Conservation (phyloP, 148 eudicot species). For the Rhododendron griersonianum region DNA sequence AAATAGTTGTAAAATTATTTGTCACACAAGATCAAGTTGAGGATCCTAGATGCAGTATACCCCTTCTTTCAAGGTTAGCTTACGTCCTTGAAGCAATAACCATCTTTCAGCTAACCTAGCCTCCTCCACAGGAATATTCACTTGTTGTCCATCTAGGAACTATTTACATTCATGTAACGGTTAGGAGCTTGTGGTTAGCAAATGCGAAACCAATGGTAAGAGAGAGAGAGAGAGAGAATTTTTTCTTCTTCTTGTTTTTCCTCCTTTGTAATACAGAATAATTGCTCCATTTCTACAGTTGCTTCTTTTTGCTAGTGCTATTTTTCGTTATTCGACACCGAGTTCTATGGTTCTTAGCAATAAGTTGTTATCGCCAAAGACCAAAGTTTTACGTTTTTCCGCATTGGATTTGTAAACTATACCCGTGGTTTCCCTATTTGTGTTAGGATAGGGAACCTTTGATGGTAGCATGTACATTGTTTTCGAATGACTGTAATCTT, state of each 20-base stretch:
- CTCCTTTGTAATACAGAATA: neutral
- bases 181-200: neutral
- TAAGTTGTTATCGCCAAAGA: neutral
- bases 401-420: neutral
- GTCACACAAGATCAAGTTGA: neutral
- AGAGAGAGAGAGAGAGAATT: neutral
- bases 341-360: neutral
- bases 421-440: neutral
- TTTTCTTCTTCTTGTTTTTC: neutral
- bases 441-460: neutral
- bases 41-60: constrained; percentile 2
- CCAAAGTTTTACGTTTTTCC: neutral
- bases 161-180: neutral
- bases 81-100: neutral
- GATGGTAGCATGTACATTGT: neutral
- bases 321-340: neutral
- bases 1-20: neutral
- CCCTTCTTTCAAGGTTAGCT: neutral
- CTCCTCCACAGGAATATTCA: neutral
- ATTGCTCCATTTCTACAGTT: neutral
- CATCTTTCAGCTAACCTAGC: neutral
- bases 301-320: neutral
- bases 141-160: too few relatives aligned
- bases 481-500: neutral
- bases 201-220: neutral